Evolutionary conservation across 306 rosid species (phyloP), one percentile per base, ranked within the genome.

Genomic region (Quercus aquifolioides): DNA sequence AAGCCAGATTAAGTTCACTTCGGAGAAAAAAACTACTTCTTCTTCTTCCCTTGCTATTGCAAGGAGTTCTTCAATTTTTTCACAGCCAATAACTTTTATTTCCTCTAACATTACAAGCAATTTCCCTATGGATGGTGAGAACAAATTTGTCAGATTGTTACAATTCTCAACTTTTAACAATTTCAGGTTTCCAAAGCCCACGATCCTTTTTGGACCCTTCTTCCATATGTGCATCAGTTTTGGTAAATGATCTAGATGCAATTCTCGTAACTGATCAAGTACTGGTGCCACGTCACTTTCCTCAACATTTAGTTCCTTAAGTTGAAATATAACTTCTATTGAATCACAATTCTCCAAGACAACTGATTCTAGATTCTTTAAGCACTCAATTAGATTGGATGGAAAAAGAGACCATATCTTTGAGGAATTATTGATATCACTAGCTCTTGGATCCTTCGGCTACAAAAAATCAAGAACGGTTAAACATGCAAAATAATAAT

Each of bases 41-140:
- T 57, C 26, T 2, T 57, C 62, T 57, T 21, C 62, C 7, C 0
- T 5, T 57, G 3, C 62, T 57, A 4, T 57, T 57, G 5, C 25
- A 57, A 57, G 21, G 28, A 57, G 7, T 20, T 57, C 63, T 57
- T 57, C 5, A 21, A 57, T 57, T 57, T 57, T 10, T 2, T 57
- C 0, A 11, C 63, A 57, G 0, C 1, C 0, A 0, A 0, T 1
- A 1, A 20, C 28, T 2, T 6, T 0, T 20, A 57, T 57, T 2
- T 6, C 13, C 1, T 57, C 63, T 41, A 41, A 41, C 49, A 41
- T 41, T 5, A 7, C 49, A 5, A 41, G 49, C 9, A 41, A 9
- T 41, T 7, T 41, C 2, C 10, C 49, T 7, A 41, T 41, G 12
- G 49, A 41, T 41, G 49, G 49, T 20, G 63, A 6, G 28, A 57